Evolutionary conservation across 306 rosid species (phyloP).

Genomic region (Senna tora): DNA sequence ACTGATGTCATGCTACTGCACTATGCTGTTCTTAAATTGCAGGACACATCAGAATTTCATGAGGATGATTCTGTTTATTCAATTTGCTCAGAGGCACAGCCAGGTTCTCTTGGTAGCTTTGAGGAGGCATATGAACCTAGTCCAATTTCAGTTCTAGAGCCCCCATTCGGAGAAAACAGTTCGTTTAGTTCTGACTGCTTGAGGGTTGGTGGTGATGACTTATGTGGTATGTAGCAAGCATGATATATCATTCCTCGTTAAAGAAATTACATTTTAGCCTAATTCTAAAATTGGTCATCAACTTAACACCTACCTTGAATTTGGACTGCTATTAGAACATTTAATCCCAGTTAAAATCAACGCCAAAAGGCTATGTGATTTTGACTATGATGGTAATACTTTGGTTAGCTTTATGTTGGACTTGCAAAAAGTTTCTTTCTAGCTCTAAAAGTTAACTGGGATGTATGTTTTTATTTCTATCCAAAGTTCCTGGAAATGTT

Average conservation of each 20-base stretch:
- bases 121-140: constrained; percentile 64
- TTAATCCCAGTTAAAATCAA: no score
- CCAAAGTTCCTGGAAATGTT: no score
- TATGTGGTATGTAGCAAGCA: constrained; percentile 50
- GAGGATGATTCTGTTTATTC: constrained; percentile 51
- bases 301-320: no score
- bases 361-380: no score
- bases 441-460: no score
- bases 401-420: no score
- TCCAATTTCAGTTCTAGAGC: constrained; percentile 80
- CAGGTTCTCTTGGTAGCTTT: constrained; percentile 45
- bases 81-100: constrained; percentile 40
- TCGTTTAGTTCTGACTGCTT: constrained; percentile 42
- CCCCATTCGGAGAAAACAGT: constrained; percentile 48
- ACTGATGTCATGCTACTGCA: constrained; percentile 6
- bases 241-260: background rate
- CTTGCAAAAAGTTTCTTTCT: no score
- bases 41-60: constrained; percentile 51
- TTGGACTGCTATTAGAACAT: no score
- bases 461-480: no score
- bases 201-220: constrained; percentile 31
- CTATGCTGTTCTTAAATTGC: constrained; percentile 33
- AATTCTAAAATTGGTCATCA: no score
- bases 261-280: background rate
- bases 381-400: no score